Conservation (phyloP, 352 stramenopile species). For the Blastocystis sp. region DNA sequence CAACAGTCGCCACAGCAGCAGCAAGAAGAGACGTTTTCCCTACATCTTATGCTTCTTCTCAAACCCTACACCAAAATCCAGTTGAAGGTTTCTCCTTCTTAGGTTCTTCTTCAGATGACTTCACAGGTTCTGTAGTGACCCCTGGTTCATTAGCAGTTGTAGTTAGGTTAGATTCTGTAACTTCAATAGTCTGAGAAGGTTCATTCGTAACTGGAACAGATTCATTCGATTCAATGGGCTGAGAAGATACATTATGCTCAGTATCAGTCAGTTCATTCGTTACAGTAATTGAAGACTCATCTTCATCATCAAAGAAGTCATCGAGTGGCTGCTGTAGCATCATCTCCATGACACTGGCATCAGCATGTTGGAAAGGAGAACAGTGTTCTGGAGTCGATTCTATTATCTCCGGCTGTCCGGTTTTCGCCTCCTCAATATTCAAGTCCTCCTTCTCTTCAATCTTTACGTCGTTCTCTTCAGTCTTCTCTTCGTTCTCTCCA, state of each 20-base stretch:
- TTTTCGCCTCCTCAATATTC: background rate
- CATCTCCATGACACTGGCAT: no score
- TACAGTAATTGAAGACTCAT: background rate
- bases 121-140: background rate
- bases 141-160: background rate
- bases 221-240: background rate
- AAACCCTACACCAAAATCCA: conserved; percentile 19
- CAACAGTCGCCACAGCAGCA: conserved; percentile 19
- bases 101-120: background rate
- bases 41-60: background rate
- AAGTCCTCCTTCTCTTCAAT: background rate
- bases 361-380: no score
- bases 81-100: background rate
- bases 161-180: background rate
- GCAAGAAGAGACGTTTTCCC: conserved; percentile 21
- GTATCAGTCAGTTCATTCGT: background rate
- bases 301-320: background rate
- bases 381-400: no score
- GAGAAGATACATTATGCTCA: background rate
- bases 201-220: background rate
- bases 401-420: no score
- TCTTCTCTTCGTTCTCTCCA: background rate
- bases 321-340: no score
- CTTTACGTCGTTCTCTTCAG: background rate
- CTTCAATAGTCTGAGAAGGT: no score